Conservation (phyloP, 176 grass and related monocot genomes). For the Aechmea fasciata region DNA sequence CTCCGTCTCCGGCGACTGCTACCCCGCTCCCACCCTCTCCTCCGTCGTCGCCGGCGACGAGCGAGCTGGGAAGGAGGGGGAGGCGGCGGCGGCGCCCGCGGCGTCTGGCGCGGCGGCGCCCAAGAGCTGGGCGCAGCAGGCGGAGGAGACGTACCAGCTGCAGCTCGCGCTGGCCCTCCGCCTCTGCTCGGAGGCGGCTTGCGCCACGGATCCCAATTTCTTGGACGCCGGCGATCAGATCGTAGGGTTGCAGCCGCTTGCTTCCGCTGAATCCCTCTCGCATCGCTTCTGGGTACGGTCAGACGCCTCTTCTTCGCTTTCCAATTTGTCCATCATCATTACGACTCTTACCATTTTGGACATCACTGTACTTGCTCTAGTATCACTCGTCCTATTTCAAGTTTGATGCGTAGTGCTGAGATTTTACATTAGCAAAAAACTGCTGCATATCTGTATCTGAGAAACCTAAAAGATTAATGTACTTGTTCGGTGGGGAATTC, state of each 20-base stretch:
- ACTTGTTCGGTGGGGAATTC: too few species aligned
- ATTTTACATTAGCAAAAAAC: background rate
- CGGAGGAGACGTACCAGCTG: constrained; percentile 80
- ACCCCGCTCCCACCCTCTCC: constrained; percentile 13
- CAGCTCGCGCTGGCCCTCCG: constrained; percentile 83
- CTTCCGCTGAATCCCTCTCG: constrained; percentile 38
- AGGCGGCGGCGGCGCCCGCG: background rate
- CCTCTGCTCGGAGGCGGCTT: constrained; percentile 67
- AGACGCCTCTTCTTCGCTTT: background rate
- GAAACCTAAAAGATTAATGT: background rate
- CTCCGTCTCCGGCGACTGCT: constrained; percentile 31
- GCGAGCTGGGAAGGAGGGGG: constrained; percentile 14
- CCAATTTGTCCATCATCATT: background rate
- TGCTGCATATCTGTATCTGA: background rate
- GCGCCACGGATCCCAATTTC: constrained; percentile 54
- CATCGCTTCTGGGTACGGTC: constrained; percentile 74
- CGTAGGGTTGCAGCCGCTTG: constrained; percentile 20
- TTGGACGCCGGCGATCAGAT: constrained; percentile 25
- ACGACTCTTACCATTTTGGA: background rate
- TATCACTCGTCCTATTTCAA: background rate
- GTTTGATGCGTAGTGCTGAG: too few species aligned
- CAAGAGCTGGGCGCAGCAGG: constrained; percentile 96
- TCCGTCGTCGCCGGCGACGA: constrained; percentile 24
- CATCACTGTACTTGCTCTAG: background rate
- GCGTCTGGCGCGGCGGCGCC: constrained; percentile 25